Base-by-base conservation (phyloP, 768 basidiomycete species). In the Hydnum rufescens region DNA sequence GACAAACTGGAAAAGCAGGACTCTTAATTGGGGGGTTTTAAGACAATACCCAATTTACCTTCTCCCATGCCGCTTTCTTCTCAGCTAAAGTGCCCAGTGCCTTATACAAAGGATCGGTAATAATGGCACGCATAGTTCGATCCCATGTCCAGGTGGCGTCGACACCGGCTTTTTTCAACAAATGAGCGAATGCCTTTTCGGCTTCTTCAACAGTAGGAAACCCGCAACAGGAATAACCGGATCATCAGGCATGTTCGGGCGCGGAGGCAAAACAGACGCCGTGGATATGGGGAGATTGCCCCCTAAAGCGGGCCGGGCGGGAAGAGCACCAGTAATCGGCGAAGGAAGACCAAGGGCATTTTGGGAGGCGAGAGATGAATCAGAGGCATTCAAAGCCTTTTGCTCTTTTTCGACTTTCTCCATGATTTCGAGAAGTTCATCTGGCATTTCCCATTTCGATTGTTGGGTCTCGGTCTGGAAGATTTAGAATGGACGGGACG, bases 381-480 rank as follows among this genome's bases (percentile, higher is more conserved):
- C 68, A 44, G 66, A 67, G 46, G 64, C 59, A 23, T 62, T 68
- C 8, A 62, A 60, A 47, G 70, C 70, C 19, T 39, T 39, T 3
- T 68, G 66, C 55, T 87, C 82, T 63, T 83, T 82, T 64, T 88
- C 84, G 0, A 92, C 81, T 59, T 80, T 84, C 62, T 86, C 82
- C 32, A 89, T 70, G 23, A 92, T 66, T n/a, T 85, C 71, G 23
- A 82, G 67, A 26, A 99, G 75, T 60, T 97, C 92, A 51, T 88
- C 80, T 5, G 95, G 95, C 78, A 93, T 82, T 54, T 93, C 88
- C 95, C 95, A 97, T 69, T 92, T 88, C 2, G 90, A 93, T 65
- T 93, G 86, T 59, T 89, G 93, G 29, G 79, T 75, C 39, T 83
- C 79, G 30, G 78, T 82, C 80, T 95, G 60, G 2, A 60, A 16